Evolutionary conservation across 2,329 filamentous ascomycete genomes (phyloP), one percentile per base, ranked within the genome.

Genomic region (Teratosphaeria pseudoeucalypti): DNA sequence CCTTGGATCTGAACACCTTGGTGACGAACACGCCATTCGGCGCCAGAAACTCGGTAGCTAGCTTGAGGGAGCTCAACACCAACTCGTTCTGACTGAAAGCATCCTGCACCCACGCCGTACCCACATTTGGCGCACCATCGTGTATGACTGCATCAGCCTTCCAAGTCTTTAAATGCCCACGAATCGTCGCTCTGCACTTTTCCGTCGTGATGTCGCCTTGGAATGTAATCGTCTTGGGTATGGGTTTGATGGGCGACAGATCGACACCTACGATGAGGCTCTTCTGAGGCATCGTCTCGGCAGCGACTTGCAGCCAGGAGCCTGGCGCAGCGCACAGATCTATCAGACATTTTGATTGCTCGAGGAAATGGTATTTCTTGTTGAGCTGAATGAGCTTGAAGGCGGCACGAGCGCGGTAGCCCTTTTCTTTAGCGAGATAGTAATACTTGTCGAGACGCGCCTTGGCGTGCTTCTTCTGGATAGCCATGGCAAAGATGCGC

Each of bases 381-480:
- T 99, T 99, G 69, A 99, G 80, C 75, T 99, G 92, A 67, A 99
- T 92, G 68, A 99, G 79, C 79, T 99, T 99, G 83, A 97, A 97
- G 59, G 94, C 92, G 68, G 94, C 92, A 82, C 94, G 85, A 63
- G 94, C 92, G 70, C 94, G 83, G 73, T 96, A 99, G 63, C 94
- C 94, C 76, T 96, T 97, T 75, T 99, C 94, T 77, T 99, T 99
- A 63, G 94, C 94, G 70, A 97, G 86, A 74, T 92, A 92, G 78
- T 97, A 99, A 90, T 92, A 97, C 77, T 97, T 96, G 77, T 99
- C 94, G 71, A 96, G 82, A 84, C 92, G 92, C 76, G 92, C 92
- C 80, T 97, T 97, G 78, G 91, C 92, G 79, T 96, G 89, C 83
- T 97, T 97, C 83, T 97, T 96, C 73, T 97, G 90, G 71, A 97